Evolutionary conservation across 2,329 filamentous ascomycete species (phyloP).

Genomic region (Fusarium oligoseptatum): DNA sequence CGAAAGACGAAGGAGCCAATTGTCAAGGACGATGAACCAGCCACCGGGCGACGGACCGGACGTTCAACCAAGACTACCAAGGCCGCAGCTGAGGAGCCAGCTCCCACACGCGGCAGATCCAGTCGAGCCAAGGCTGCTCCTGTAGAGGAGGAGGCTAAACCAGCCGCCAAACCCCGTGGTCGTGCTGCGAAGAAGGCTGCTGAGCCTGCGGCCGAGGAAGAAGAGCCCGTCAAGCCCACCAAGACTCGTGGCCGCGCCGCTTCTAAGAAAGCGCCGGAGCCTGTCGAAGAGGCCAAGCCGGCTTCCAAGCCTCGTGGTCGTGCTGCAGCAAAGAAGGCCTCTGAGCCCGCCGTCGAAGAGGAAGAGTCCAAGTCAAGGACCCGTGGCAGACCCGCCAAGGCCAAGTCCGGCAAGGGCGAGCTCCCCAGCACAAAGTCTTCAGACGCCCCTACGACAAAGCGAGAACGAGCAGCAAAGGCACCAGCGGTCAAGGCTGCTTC

Average conservation of each 20-base stretch:
- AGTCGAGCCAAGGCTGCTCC: slow-evolving; percentile 21
- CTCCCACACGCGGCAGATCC: slow-evolving; percentile 26
- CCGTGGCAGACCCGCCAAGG: slow-evolving; percentile 32
- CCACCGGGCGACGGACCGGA: slow-evolving; percentile 16
- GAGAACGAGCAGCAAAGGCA: slow-evolving; percentile 24
- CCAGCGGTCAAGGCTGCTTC: slow-evolving; percentile 15
- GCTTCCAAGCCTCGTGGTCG: slow-evolving; percentile 29
- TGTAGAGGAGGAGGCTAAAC: slow-evolving; percentile 2
- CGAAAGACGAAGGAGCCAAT: slow-evolving; percentile 24
- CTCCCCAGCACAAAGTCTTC: slow-evolving; percentile 31
- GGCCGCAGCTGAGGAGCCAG: slow-evolving; percentile 10
- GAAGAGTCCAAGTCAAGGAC: slow-evolving; percentile 29
- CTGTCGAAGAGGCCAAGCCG: slow-evolving; percentile 7
- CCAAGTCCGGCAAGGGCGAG: slow-evolving; percentile 45
- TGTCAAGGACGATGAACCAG: slow-evolving; percentile 1
- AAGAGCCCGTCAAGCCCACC: slow-evolving; percentile 21
- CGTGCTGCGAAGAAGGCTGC: slow-evolving; percentile 14
- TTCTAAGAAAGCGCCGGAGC: not conserved
- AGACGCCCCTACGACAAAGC: slow-evolving; percentile 20
- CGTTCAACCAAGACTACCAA: slow-evolving; percentile 32
- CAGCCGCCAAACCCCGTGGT: slow-evolving; percentile 26
- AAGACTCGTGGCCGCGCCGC: slow-evolving; percentile 35
- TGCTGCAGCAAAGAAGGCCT: slow-evolving; percentile 5
- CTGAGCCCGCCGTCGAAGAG: not conserved
- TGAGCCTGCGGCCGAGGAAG: not conserved